Percentiles rank a stretch among this genome's conserved stretches.
Evolutionary conservation across 148 eudicot genomes (phyloP).

Genomic region (Diospyros kaki): DNA sequence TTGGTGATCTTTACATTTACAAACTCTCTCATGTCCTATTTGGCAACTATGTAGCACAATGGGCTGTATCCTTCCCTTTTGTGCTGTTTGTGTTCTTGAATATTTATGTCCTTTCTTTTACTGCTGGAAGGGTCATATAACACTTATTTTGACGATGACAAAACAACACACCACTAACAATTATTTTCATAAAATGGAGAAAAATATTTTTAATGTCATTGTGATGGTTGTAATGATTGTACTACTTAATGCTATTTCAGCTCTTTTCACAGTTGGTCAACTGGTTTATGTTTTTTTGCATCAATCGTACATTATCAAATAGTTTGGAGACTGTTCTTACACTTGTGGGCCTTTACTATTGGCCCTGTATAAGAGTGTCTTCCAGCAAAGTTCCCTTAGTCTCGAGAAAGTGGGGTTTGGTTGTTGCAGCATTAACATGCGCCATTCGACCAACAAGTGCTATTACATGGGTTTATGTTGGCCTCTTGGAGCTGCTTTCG

Average conservation of each 20-base stretch:
- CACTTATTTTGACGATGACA: too few species aligned
- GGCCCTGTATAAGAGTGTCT: conserved; percentile 78
- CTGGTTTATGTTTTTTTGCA: conserved; percentile 97
- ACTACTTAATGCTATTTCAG: conserved; percentile 57
- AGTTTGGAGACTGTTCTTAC: conserved; percentile 95
- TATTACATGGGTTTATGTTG: conserved; percentile 81
- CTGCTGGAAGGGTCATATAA: neutral
- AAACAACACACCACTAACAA: too few species aligned
- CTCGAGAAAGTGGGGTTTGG: conserved; percentile 72
- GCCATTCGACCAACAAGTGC: conserved; percentile 92
- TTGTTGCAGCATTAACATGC: conserved; percentile 77
- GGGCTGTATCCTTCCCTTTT: conserved; percentile 83
- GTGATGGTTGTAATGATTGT: conserved; percentile 4
- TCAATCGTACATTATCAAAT: conserved; percentile 79
- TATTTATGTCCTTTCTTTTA: conserved; percentile 5
- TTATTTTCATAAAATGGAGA: neutral
- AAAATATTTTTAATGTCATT: neutral
- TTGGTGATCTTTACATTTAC: conserved; percentile 86
- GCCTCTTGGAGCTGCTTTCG: conserved; percentile 53
- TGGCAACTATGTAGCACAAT: conserved; percentile 58
- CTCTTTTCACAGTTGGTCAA: conserved; percentile 79
- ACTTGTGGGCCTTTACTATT: conserved; percentile 69
- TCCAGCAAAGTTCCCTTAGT: conserved; percentile 26
- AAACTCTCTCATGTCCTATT: conserved; percentile 55
- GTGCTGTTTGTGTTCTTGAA: neutral